Percentiles rank a stretch among this genome's conserved stretches.
These are phyloP conservation scores for Hericium rajendrae DNA, from an alignment of 768 basidiomycete genomes.

Conservation along the genomic window DNA sequence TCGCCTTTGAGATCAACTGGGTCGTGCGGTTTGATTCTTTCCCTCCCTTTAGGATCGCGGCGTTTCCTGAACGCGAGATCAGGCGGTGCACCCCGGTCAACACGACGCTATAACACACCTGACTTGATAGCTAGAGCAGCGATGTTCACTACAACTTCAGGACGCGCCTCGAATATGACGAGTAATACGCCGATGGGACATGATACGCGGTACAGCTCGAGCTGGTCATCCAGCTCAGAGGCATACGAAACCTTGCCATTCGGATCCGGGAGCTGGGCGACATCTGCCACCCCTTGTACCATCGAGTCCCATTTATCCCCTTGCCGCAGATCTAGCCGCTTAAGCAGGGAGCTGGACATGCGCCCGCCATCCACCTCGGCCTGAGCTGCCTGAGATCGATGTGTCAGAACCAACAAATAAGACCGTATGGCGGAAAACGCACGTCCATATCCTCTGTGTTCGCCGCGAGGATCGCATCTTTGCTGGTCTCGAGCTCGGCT, in stretches of 20 bases:
- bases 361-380: conserved; percentile 65
- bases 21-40: conserved; percentile 88
- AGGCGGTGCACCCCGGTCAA: neutral
- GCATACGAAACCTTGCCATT: conserved; percentile 84
- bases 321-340: conserved; percentile 68
- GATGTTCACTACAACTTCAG: conserved; percentile 97
- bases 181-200: conserved; percentile 95
- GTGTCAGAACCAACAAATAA: too few relatives aligned
- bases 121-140: conserved; percentile 94
- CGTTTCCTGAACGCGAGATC: conserved; percentile 56
- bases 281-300: conserved; percentile 84
- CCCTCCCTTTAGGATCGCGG: conserved; percentile 94
- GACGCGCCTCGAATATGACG: conserved; percentile 94
- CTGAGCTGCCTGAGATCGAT: conserved; percentile 51
- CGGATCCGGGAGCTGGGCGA: conserved; percentile 78
- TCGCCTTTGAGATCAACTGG: conserved; percentile 64
- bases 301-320: conserved; percentile 92
- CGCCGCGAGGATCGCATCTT: conserved; percentile 63
- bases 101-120: conserved; percentile 37
- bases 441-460: conserved; percentile 79
- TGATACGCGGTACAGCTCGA: conserved; percentile 88
- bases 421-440: conserved; percentile 7
- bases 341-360: conserved; percentile 77
- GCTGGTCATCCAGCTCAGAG: conserved; percentile 73
- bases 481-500: conserved; percentile 52